Base-by-base conservation (phyloP, 148 eudicot species). In the Linanthus parryae region DNA sequence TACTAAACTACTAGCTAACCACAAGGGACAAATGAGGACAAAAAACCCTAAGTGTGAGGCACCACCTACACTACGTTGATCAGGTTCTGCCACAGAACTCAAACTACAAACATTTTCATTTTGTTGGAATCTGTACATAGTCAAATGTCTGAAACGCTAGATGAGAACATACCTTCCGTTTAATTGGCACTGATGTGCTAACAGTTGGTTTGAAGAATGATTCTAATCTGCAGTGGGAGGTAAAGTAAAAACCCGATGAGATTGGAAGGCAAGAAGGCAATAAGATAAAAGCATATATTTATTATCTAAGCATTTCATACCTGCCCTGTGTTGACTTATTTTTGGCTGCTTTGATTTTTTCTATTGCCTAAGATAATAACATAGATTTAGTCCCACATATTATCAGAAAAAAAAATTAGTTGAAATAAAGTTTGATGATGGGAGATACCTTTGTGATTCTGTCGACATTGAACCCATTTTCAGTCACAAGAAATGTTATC, bases 311-410 rank as follows among this genome's bases (percentile, higher is more conserved):
- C 35, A 59, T 60, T 48, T 48, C 85, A 40, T 80, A 94, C 99
- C 96, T 69, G 44, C 88, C 96, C 59, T 88, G 91, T 44, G 94
- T 70, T 22, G 88, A 74, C 70, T 94, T 94, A 46, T 61, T 71
- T 73, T 84, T 94, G 37, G 96, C 94, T 38, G 99, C 88, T 71
- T 94, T 94, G 68, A 94, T 88, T 66, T 84, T 94, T 70, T 88
- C 96, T 62, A 84, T 83, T 15, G 96, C 88, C 99, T 88, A 22
- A 44, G 39, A 56, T 19, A 48, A 43, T n/a, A n/a, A n/a, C n/a
- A n/a, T n/a, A n/a, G n/a, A n/a, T n/a, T n/a, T n/a, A n/a, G n/a
- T n/a, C n/a, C n/a, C n/a, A n/a, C n/a, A n/a, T n/a, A n/a, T n/a
- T n/a, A n/a, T 11, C 46, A 52, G 21, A 58, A 21, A 36, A 19